Base-by-base conservation (phyloP, 257 asterid genomes). In the Fraxinus anomala region DNA sequence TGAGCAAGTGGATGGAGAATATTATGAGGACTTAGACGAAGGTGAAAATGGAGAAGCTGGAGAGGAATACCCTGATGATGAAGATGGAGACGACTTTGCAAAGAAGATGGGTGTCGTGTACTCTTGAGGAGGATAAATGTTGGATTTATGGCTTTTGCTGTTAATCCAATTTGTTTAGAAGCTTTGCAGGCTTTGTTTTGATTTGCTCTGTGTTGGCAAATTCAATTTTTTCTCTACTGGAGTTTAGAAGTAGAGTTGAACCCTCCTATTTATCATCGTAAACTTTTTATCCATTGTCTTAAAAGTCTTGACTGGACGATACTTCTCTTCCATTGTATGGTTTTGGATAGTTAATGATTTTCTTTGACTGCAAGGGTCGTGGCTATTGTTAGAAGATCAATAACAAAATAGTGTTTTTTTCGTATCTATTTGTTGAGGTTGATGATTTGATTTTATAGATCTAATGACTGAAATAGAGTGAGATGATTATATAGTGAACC, bases 91-190 rank as follows among this genome's bases (percentile, higher is more conserved):
- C 0, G 97, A 94, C 77, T 94, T 94, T 76, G 97, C 97, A 6
- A 94, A 94, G 86, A 94, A 94, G 94, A 89, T 94, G 97, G 97
- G 96, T 3, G 96, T 89, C 28, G 71, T 89, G 83, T 90, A 86
- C 86, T 86, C 93, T 11, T 88, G 76, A 82, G 74, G 81, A 88
- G 37, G 76, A 68, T 44, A 56, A n/a, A 73, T 10, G 75, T 21
- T 61, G 24, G 21, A 68, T 36, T 61, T 39, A 7, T 31, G 47
- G 68, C 17, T n/a, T 73, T 11, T 68, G 78, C 36, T 74, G 77
- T 79, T 68, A 44, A 63, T 83, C 69, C 66, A 59, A 40, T 42
- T 77, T 77, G 44, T 56, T 21, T 7, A 54, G 31, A 69, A 73
- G 74, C 39, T 78, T 78, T 73, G 65, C 56, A 72, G 34, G 78